These are phyloP conservation scores for Eutypella sp. DNA, from an alignment of 2,329 filamentous ascomycete genomes.

Conservation along the genomic window DNA sequence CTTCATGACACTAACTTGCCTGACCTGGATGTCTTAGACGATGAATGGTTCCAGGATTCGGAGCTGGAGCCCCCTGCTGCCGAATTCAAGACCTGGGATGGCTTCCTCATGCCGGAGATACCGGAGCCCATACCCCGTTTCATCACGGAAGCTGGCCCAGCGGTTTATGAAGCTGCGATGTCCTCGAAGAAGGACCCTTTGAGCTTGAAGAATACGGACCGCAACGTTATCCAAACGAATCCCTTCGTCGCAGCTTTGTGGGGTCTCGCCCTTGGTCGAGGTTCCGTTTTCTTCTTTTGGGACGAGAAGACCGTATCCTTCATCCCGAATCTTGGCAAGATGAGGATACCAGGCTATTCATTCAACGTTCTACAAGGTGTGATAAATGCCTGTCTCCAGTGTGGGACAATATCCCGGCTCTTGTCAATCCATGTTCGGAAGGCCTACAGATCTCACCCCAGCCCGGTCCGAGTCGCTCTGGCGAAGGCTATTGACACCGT, in stretches of 20 bases:
- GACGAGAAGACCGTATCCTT: conserved; percentile 50
- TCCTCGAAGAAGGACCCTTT: conserved; percentile 35
- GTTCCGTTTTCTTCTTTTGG: conserved; percentile 66
- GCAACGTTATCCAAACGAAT: conserved; percentile 41
- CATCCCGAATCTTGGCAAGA: conserved; percentile 36
- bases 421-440: conserved; percentile 42
- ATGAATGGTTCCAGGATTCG: conserved; percentile 45
- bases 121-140: conserved; percentile 44
- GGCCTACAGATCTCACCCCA: conserved; percentile 39
- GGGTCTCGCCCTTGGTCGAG: conserved; percentile 63
- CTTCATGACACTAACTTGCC: conserved; percentile 19
- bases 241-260: conserved; percentile 55
- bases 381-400: conserved; percentile 41
- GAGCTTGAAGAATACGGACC: conserved; percentile 30
- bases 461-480: conserved; percentile 46
- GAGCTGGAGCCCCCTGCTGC: conserved; percentile 26
- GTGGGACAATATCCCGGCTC: conserved; percentile 42
- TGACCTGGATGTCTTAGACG: conserved; percentile 25
- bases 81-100: conserved; percentile 64
- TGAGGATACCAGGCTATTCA: conserved; percentile 55
- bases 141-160: conserved; percentile 63
- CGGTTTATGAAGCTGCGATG: conserved; percentile 61
- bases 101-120: conserved; percentile 46
- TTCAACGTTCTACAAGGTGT: conserved; percentile 42
- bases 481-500: conserved; percentile 45